Evolutionary conservation across 1,284 basidiomycete genomes (phyloP), one percentile per base, ranked within the genome.

Genomic region (Cutaneotrichosporon sp.): DNA sequence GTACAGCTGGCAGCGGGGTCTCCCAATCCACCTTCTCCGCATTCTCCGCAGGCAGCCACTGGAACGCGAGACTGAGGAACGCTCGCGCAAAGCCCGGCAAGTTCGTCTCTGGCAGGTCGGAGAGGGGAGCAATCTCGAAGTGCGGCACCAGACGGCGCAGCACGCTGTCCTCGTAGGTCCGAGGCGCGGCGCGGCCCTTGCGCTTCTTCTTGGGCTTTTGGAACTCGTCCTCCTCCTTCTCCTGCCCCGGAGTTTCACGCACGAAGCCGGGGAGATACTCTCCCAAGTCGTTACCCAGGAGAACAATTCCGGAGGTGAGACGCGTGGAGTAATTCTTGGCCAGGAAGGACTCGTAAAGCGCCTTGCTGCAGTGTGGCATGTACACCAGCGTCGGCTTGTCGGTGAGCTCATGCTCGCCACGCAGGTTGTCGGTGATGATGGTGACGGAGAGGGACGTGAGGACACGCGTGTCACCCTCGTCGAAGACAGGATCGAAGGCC

Each of bases 31-130:
- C 69, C 21, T 14, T 52, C 0, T 58, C 63, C n/a, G 14, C 59
- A 31, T 68, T 69, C 4, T 69, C 70, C 4, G 51, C 22, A 6
- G 70, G 64, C 8, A 78, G 42, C 73, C 74, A 77, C 61, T 77
- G 76, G 55, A 80, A 74, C 16, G 69, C 67, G 1, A 73, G 65
- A 14, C 73, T 75, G n/a, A 78, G 61, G 67, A 78, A 80, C 1
- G 78, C 74, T 40, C 76, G 62, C 2, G 76, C 78, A 56, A 80
- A 78, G 13, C 78, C 78, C 7, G 77, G 73, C 10, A 79, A 63
- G 56, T 78, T 73, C 4, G 76, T 78, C 56, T 79, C 77, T 9
- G 76, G 75, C 52, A 79, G 63, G 4, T 62, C 61, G 10, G 68
- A 63, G 14, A 78, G 53, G 22, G 68, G 64, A 7, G 71, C 26